Percentiles rank a stretch among this genome's conserved stretches.
Evolutionary conservation across 2,329 filamentous ascomycete species (phyloP).

Genomic region (Penicillium thymicola): DNA sequence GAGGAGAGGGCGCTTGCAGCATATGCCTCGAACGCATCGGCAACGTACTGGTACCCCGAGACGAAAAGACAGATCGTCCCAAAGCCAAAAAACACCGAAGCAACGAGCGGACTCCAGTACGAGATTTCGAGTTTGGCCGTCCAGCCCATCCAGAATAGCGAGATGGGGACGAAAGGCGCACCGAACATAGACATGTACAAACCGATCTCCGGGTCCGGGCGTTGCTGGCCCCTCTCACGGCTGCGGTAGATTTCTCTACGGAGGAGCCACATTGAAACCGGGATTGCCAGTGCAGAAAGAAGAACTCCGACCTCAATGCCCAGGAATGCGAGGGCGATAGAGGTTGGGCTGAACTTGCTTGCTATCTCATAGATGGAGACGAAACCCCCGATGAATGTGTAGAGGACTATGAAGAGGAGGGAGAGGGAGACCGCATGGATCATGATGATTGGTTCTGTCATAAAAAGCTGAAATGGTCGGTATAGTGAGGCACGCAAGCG

Average conservation of each 20-base stretch:
- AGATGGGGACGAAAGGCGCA: conserved; percentile 49
- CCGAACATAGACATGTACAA: conserved; percentile 54
- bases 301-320: conserved; percentile 47
- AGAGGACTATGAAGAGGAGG: conserved; percentile 33
- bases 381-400: conserved; percentile 44
- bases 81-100: conserved; percentile 52
- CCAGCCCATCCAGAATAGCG: conserved; percentile 60
- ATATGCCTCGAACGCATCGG: conserved; percentile 54
- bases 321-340: conserved; percentile 49
- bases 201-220: conserved; percentile 52
- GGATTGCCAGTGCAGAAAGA: conserved; percentile 39
- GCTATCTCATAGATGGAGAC: conserved; percentile 50
- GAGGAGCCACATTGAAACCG: conserved; percentile 45
- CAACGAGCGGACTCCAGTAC: conserved; percentile 50
- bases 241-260: conserved; percentile 44
- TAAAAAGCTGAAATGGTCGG: conserved; percentile 48
- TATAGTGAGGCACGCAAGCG: conserved; percentile 45
- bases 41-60: conserved; percentile 54
- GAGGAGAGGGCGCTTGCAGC: conserved; percentile 47
- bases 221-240: conserved; percentile 36
- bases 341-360: conserved; percentile 45
- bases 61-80: conserved; percentile 51
- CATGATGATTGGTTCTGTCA: conserved; percentile 40
- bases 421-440: conserved; percentile 28
- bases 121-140: conserved; percentile 45